Evolutionary conservation across 2,329 filamentous ascomycete species (phyloP).

Genomic region (Botrytis fabae): DNA sequence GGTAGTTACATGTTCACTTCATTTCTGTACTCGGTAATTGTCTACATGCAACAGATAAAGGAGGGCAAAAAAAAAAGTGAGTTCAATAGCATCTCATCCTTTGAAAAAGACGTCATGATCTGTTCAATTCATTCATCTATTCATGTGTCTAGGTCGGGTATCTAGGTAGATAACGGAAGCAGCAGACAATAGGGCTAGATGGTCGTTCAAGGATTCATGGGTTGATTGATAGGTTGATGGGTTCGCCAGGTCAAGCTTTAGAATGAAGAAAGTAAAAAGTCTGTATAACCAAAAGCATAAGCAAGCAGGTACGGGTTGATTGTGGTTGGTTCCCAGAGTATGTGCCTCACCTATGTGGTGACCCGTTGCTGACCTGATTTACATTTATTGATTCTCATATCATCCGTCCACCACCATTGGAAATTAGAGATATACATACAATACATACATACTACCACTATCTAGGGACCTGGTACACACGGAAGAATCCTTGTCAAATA

Average conservation of each 20-base stretch:
- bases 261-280: neutral
- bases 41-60: neutral
- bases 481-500: neutral
- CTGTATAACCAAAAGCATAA: neutral
- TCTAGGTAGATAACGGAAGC: neutral
- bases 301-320: neutral
- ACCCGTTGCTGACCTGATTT: neutral
- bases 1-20: neutral
- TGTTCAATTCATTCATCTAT: neutral
- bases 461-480: neutral
- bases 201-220: neutral
- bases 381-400: neutral
- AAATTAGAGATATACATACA: neutral
- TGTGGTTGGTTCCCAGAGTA: neutral
- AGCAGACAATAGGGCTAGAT: neutral
- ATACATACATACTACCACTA: neutral
- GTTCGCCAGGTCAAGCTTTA: neutral
- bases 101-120: neutral
- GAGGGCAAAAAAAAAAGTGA: neutral
- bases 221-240: neutral
- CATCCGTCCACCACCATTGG: neutral
- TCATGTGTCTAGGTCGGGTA: neutral
- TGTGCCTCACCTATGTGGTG: neutral
- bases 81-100: neutral
- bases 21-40: neutral